These are phyloP conservation scores for Blastocystis sp. DNA, from an alignment of 352 stramenopile species.

Conservation along the genomic window DNA sequence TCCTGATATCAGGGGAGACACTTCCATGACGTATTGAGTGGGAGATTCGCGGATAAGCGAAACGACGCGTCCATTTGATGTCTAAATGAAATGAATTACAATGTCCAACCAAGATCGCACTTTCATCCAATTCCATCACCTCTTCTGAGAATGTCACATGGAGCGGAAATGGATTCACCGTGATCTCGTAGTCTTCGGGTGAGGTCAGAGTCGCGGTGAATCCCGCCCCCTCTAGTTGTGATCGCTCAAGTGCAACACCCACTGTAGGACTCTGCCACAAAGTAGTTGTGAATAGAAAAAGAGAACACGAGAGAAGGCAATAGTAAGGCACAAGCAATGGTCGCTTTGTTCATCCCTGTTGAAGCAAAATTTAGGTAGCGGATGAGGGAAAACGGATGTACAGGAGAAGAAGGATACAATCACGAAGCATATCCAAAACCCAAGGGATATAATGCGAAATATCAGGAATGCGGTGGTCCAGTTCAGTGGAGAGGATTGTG, in stretches of 20 bases:
- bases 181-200: not conserved
- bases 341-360: not conserved
- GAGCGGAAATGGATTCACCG: not conserved
- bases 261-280: not conserved
- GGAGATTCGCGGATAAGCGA: not conserved
- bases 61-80: not conserved
- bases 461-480: no score
- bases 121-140: conserved; percentile 4
- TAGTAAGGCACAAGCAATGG: not conserved
- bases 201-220: conserved; percentile 1
- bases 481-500: no score
- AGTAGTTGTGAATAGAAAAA: not conserved
- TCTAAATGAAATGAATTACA: not conserved
- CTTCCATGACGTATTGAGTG: not conserved
- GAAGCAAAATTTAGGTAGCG: no score
- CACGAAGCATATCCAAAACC: not conserved
- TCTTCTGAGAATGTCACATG: not conserved
- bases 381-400: no score
- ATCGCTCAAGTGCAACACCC: not conserved
- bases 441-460: no score
- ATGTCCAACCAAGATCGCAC: not conserved
- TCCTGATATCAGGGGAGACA: not conserved
- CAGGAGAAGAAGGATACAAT: not conserved
- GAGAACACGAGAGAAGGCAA: not conserved
- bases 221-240: not conserved